phyloP scores from a whole-genome alignment of 345 rosid species.

The Eutrema heterophyllum region DNA sequence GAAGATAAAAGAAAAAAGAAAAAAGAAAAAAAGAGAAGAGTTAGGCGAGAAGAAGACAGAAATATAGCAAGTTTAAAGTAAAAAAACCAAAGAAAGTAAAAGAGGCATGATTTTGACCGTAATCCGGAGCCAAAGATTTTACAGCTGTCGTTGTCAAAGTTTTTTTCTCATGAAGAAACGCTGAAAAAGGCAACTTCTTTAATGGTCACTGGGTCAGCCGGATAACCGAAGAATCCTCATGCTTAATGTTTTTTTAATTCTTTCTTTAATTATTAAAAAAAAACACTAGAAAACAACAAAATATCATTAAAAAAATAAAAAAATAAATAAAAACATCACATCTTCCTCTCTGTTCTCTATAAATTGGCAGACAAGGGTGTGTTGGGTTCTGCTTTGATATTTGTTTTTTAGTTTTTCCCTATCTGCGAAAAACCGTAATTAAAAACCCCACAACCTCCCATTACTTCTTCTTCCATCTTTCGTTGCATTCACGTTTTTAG shows the following conservation, averaged over 20 bases:
- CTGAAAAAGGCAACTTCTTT: conserved; percentile 33
- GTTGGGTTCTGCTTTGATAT: conserved; percentile 27
- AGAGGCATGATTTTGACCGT: conserved; percentile 30
- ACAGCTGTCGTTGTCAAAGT: conserved; percentile 31
- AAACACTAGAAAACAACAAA: conserved; percentile 15
- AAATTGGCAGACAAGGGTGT: conserved; percentile 33
- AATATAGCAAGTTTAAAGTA: neutral
- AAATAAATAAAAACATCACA: conserved; percentile 16
- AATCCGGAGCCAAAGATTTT: conserved; percentile 22
- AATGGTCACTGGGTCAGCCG: conserved; percentile 33
- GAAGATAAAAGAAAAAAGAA: too few relatives aligned
- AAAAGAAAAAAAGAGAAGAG: neutral
- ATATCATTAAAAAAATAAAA: neutral
- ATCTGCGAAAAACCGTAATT: conserved; percentile 3
- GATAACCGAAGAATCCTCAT: conserved; percentile 34
- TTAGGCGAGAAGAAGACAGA: conserved; percentile 1
- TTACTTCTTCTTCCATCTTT: conserved; percentile 14
- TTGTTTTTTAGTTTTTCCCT: conserved; percentile 18
- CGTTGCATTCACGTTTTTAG: conserved; percentile 25
- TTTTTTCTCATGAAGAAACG: conserved; percentile 16
- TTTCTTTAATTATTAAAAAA: neutral
- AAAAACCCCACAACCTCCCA: conserved; percentile 13
- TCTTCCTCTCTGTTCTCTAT: conserved; percentile 35
- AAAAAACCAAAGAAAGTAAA: conserved; percentile 5
- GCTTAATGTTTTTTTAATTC: conserved; percentile 2